Evolutionary conservation across 495 filamentous ascomycete genomes (phyloP).

Genomic region (Xylaria acuta): DNA sequence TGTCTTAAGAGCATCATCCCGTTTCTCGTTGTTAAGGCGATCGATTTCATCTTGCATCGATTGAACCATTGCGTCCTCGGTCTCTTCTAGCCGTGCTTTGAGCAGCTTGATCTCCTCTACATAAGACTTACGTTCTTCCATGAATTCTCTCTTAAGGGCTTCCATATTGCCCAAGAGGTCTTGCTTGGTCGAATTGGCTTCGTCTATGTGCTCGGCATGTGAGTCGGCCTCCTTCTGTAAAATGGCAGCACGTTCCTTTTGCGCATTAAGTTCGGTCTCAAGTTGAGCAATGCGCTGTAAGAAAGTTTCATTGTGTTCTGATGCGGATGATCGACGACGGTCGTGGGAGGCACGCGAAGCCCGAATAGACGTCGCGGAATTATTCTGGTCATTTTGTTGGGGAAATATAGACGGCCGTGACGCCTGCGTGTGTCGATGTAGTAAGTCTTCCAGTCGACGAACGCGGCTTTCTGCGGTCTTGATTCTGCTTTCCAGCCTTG

Average conservation of each 20-base stretch:
- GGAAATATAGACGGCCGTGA: slow-evolving; percentile 69
- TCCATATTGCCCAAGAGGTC: slow-evolving; percentile 96
- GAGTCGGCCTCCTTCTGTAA: slow-evolving; percentile 67
- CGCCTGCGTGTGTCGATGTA: slow-evolving; percentile 83
- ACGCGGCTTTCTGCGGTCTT: slow-evolving; percentile 91
- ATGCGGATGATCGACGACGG: slow-evolving; percentile 42
- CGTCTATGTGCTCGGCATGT: slow-evolving; percentile 68
- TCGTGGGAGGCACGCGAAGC: slow-evolving; percentile 45
- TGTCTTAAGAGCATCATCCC: slow-evolving; percentile 62
- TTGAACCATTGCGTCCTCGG: slow-evolving; percentile 88
- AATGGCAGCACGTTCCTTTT: slow-evolving; percentile 57
- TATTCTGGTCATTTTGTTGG: slow-evolving; percentile 56
- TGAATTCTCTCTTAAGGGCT: slow-evolving; percentile 85
- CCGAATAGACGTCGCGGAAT: slow-evolving; percentile 51
- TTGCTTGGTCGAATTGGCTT: slow-evolving; percentile 88
- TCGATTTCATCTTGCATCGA: slow-evolving; percentile 77
- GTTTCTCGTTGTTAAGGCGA: slow-evolving; percentile 59
- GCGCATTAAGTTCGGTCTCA: slow-evolving; percentile 74
- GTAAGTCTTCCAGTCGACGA: slow-evolving; percentile 87
- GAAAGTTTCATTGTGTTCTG: slow-evolving; percentile 46
- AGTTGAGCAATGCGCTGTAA: slow-evolving; percentile 71
- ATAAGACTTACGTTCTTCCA: slow-evolving; percentile 78
- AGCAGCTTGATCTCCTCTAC: slow-evolving; percentile 78
- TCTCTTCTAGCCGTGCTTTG: slow-evolving; percentile 78
- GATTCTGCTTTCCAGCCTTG: slow-evolving; percentile 77